Conservation (phyloP, 495 filamentous ascomycete genomes). For the Hypomontagnella monticulosa region DNA sequence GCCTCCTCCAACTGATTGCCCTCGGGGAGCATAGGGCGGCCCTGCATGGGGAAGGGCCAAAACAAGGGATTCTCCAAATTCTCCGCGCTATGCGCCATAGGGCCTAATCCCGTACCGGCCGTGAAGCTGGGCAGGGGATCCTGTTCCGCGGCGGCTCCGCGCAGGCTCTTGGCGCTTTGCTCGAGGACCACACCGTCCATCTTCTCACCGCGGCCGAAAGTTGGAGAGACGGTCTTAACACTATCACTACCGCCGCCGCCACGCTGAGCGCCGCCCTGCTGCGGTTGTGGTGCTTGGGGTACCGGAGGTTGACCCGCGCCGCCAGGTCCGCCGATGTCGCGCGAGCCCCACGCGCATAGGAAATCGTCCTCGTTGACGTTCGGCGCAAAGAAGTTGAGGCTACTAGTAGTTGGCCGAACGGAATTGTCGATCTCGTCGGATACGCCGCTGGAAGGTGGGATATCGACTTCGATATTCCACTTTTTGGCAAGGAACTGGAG, state of each 20-base stretch:
- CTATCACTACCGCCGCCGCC: too few species aligned
- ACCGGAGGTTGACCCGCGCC: slow-evolving; percentile 13
- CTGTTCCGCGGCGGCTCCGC: slow-evolving; percentile 17
- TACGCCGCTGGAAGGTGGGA: slow-evolving; percentile 32
- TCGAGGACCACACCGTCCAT: slow-evolving; percentile 36
- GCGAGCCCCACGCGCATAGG: slow-evolving; percentile 47
- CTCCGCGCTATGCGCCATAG: slow-evolving; percentile 19
- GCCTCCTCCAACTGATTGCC: slow-evolving; percentile 55
- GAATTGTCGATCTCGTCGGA: slow-evolving; percentile 43
- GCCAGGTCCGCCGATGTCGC: slow-evolving; percentile 10
- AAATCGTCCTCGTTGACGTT: slow-evolving; percentile 56
- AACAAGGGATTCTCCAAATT: slow-evolving; percentile 58
- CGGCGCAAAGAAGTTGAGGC: slow-evolving; percentile 62
- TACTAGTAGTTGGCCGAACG: slow-evolving; percentile 51
- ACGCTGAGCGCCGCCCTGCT: too few species aligned
- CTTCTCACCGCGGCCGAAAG: slow-evolving; percentile 27
- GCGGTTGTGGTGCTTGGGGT: slow-evolving; percentile 11
- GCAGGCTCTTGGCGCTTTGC: too few species aligned
- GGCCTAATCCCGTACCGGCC: neutral
- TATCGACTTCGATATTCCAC: slow-evolving; percentile 64
- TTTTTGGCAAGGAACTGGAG: slow-evolving; percentile 62
- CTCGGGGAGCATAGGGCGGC: slow-evolving; percentile 58
- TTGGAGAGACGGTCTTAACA: too few species aligned
- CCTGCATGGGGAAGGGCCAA: slow-evolving; percentile 66
- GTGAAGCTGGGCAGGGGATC: slow-evolving; percentile 12